phyloP scores from a whole-genome alignment of 352 stramenopile genomes.

The Globisporangium lucens region DNA sequence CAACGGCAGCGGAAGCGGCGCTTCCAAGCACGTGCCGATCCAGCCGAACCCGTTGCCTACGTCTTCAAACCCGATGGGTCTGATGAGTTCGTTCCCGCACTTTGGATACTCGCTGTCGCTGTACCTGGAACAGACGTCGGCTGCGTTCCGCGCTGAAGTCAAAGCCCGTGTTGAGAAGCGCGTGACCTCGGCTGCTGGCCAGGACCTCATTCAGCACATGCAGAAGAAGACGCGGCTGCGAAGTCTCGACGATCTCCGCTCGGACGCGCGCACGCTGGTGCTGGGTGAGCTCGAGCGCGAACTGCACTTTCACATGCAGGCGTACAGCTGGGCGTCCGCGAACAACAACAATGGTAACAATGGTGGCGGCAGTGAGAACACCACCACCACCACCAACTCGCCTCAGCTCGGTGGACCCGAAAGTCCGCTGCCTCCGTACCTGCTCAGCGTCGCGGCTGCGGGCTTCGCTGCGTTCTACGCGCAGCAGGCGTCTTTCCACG shows the following conservation, averaged over 20 bases:
- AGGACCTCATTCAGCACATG: slow-evolving; percentile 80
- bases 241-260: slow-evolving; percentile 62
- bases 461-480: slow-evolving; percentile 60
- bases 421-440: slow-evolving; percentile 43
- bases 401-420: slow-evolving; percentile 11
- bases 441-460: slow-evolving; percentile 54
- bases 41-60: slow-evolving; percentile 79
- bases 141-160: slow-evolving; percentile 61
- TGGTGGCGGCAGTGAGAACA: background rate
- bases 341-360: slow-evolving; percentile 17
- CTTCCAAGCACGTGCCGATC: slow-evolving; percentile 61
- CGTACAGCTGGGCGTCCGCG: slow-evolving; percentile 58
- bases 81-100: slow-evolving; percentile 52
- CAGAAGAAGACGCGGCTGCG: slow-evolving; percentile 80
- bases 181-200: slow-evolving; percentile 62
- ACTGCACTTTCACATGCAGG: slow-evolving; percentile 69
- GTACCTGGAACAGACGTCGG: slow-evolving; percentile 72
- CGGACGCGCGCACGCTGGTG: slow-evolving; percentile 57
- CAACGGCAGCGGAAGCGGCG: background rate
- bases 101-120: slow-evolving; percentile 64
- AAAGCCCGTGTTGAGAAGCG: slow-evolving; percentile 76
- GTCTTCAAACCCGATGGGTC: slow-evolving; percentile 61
- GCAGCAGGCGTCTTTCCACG: slow-evolving; percentile 41
- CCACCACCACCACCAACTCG: slow-evolving; percentile 1
- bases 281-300: slow-evolving; percentile 72